Evolutionary conservation across 768 basidiomycete species (phyloP).

Genomic region (Kwoniella heveanensis): DNA sequence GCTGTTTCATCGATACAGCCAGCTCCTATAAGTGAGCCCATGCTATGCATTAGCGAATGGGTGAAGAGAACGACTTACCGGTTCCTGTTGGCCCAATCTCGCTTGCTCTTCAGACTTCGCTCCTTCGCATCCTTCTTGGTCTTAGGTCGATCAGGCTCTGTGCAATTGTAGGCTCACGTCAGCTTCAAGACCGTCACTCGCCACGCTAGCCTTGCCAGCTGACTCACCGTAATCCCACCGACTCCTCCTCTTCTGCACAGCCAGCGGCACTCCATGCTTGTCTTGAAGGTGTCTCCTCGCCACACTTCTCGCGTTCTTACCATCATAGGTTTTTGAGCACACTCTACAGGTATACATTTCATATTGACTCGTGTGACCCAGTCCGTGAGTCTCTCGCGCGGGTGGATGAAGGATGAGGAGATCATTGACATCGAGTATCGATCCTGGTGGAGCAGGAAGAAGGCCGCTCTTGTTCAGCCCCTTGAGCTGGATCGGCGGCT

Average conservation of each 20-base stretch:
- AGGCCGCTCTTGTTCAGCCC: conserved; percentile 21
- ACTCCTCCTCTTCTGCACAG: conserved; percentile 56
- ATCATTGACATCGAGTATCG: conserved; percentile 37
- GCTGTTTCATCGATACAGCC: too few relatives aligned
- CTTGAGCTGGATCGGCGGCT: conserved; percentile 22
- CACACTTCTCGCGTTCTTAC: conserved; percentile 58
- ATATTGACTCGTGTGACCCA: conserved; percentile 26
- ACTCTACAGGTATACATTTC: conserved; percentile 51
- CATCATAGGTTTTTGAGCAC: conserved; percentile 58
- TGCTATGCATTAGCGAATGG: too few relatives aligned
- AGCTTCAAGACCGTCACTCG: not conserved
- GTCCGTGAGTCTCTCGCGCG: not conserved
- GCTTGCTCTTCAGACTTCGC: conserved; percentile 54
- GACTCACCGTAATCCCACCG: conserved; percentile 58
- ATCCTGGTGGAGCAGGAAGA: conserved; percentile 32
- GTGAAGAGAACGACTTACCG: conserved; percentile 44
- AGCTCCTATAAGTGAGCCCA: not conserved
- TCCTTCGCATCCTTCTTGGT: conserved; percentile 54
- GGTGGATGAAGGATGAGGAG: conserved; percentile 43
- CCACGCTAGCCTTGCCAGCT: not conserved
- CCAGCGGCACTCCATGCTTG: conserved; percentile 57
- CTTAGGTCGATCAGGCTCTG: conserved; percentile 57
- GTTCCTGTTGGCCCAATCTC: conserved; percentile 57
- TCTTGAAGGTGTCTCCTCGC: conserved; percentile 58
- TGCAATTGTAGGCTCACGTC: not conserved